phyloP scores from a whole-genome alignment of 371 early-diverging fungal species.

The Mucor plumbeus region DNA sequence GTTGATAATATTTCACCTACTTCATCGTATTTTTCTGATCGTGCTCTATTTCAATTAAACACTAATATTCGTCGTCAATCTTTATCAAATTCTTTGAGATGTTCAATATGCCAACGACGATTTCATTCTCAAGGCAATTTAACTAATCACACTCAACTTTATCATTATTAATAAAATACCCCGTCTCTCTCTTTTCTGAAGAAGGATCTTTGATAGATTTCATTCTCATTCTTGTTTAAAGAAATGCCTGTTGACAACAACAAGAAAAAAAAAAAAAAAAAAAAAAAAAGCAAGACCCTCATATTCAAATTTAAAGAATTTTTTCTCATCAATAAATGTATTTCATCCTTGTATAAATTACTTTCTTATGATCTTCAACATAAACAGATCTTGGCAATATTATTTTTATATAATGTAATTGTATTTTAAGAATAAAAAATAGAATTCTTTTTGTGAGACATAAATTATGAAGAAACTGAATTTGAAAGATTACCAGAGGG shows the following conservation, averaged over 20 bases:
- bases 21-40: conserved; percentile 19
- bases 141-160: conserved; percentile 27
- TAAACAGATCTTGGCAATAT: no score
- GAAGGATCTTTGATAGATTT: no score
- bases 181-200: background rate
- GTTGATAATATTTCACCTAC: conserved; percentile 12
- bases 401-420: no score
- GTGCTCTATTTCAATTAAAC: conserved; percentile 5
- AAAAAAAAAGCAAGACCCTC: no score
- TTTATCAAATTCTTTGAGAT: conserved; percentile 25
- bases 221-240: no score
- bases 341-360: no score
- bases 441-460: background rate
- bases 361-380: no score
- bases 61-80: conserved; percentile 13
- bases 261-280: no score
- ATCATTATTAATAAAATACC: conserved; percentile 21
- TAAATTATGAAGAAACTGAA: background rate
- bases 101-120: conserved; percentile 31
- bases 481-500: background rate
- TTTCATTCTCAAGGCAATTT: conserved; percentile 35
- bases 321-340: no score
- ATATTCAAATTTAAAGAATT: no score
- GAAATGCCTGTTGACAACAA: no score
- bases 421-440: background rate